phyloP scores from a whole-genome alignment of 106 monocot species.

The Platanthera guangdongensis region DNA sequence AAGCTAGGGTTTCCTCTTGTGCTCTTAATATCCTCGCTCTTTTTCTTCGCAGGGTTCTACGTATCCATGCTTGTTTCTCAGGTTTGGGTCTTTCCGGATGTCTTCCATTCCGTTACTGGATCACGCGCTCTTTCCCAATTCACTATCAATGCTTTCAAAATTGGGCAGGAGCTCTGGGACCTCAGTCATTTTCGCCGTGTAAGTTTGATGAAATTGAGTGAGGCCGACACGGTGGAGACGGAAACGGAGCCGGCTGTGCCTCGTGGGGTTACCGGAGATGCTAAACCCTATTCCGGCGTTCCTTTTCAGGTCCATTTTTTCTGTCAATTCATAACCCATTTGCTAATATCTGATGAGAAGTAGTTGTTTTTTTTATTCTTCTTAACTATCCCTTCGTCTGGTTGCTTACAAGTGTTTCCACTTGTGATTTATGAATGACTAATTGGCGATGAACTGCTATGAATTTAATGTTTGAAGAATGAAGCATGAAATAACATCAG shows the following conservation, averaged over 20 bases:
- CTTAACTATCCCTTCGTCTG: no score
- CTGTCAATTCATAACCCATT: not conserved
- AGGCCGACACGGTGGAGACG: not conserved
- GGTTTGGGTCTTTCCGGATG: not conserved
- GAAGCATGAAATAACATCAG: not conserved
- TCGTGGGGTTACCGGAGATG: not conserved
- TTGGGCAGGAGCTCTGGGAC: not conserved
- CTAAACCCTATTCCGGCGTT: not conserved
- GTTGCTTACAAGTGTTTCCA: no score
- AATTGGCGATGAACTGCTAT: no score
- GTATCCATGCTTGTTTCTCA: not conserved
- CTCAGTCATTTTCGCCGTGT: not conserved
- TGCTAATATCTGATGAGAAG: not conserved
- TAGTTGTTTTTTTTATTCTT: not conserved
- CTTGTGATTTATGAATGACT: no score
- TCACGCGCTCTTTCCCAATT: not conserved
- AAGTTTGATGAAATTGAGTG: not conserved
- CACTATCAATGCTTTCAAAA: not conserved
- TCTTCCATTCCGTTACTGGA: not conserved
- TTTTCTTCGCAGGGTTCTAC: not conserved
- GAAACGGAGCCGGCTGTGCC: not conserved
- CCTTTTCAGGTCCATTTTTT: not conserved
- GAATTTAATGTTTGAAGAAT: not conserved
- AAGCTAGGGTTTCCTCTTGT: not conserved
- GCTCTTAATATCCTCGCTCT: not conserved